Base-by-base conservation (phyloP, 1,139 yeast species). In the Debaryomyces robertsiae region DNA sequence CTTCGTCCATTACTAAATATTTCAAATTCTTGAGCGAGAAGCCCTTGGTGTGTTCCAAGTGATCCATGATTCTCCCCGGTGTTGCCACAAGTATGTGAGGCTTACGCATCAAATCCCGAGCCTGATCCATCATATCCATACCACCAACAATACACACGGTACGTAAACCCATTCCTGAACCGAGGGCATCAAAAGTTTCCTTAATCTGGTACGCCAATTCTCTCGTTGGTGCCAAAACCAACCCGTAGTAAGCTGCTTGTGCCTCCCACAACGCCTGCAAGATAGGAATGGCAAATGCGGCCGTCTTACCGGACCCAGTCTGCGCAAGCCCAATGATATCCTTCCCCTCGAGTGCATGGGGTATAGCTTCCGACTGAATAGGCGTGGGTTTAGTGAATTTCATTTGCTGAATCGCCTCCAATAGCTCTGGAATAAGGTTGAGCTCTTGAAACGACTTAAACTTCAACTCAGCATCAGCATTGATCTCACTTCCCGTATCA, bases 41-140 rank as follows among this genome's bases (percentile, higher is more conserved):
- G 2, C 98, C 98, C 61, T 89, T 89, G 9, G 98, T 93, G 56
- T 89, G 84, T 60, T 93, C 98, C 57, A 93, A 73, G 69, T 93
- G 98, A 63, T 93, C 98, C 81, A 91, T 81, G 44, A 93, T 73
- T 61, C 99, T 78, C 29, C 70, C 70, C 1, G 75, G 75, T 0
- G 99, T 93, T 16, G 98, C 98, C 43, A 93, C 96, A 41, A 93
- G 77, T 35, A 93, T 77, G 57, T 93, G 98, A 2, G 98, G 98
- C 58, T 89, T 90, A 50, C 95, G 77, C 84, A 89, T 85, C 52
- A 93, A 73, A 50, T 94, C 96, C 48, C 95, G 75, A 0, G 97
- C 94, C 64, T 93, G 99, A 55, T 90, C 95, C 94, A 93, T 89
- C 88, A 88, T 87, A 57, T 89, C 96, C 94, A 93, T 93, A 49